Base-by-base conservation (phyloP, 306 rosid genomes). In the Cucumis hystrix region DNA sequence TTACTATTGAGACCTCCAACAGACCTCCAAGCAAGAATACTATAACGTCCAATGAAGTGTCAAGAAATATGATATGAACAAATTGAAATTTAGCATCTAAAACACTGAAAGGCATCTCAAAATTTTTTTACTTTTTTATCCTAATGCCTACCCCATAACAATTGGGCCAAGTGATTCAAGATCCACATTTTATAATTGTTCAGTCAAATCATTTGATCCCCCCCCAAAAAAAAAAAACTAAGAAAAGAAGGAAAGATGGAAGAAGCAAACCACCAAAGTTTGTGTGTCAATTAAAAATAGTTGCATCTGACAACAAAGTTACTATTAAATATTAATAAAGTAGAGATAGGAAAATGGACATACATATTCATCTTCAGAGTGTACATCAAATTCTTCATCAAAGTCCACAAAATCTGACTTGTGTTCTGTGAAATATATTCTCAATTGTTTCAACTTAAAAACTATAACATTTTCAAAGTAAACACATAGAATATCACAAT, bases 321-420 rank as follows among this genome's bases (percentile, higher is more conserved):
- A 68, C 11, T 10, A 67, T 47, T 10, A 68, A 10, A n/a, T 23
- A 40, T 47, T 25, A 10, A 47, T 47, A 12, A 4, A 4, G 45
- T 77, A 17, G 75, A 20, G 69, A 72, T 40, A 84, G 57, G 79
- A 21, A 49, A 14, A 28, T 64, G 77, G 61, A 67, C 86, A n/a
- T 84, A 94, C 98, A 57, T 83, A 84, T 41, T 57, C 69, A 61
- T 60, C 79, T 16, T 76, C 79, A 7, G 79, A 59, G 23, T 37
- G 78, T 80, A 65, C 8, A 39, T 77, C 51, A 12, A 43, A 77
- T 47, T 64, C 80, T 62, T 30, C 80, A 52, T 77, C 90, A 39
- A 79, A 68, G 37, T 86, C 92, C 30, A 73, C 80, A 61, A 79
- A 83, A 71, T 85, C 86, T 8, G 74, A 86, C 80, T 69, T 82